phyloP scores from a whole-genome alignment of 176 grass and related monocot genomes.

The Thalia dealbata region DNA sequence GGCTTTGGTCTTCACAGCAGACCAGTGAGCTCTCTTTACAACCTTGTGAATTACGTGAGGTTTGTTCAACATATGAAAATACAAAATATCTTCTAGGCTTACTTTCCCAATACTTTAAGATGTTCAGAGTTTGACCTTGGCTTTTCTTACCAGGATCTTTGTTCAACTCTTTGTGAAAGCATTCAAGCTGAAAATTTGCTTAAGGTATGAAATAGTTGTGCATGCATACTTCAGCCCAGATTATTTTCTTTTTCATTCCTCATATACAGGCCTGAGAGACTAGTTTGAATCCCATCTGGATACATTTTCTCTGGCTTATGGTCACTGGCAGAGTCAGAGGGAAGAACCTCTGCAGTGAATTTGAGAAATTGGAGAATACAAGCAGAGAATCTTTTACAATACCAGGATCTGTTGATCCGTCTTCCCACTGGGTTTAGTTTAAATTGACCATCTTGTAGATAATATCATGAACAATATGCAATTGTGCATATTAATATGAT shows the following conservation, averaged over 20 bases:
- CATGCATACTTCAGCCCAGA: background rate
- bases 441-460: background rate
- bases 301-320: no score
- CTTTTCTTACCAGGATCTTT: conserved; percentile 34
- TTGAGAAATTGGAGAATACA: no score
- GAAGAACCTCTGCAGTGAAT: no score
- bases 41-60: conserved; percentile 24
- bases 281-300: background rate
- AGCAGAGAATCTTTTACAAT: no score
- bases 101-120: background rate
- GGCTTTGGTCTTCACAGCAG: conserved; percentile 54
- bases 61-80: background rate
- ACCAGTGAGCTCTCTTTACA: conserved; percentile 27
- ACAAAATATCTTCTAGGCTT: background rate
- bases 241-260: background rate
- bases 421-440: background rate
- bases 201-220: conserved; percentile 38
- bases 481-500: no score
- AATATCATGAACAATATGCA: background rate
- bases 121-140: background rate
- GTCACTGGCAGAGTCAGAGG: no score
- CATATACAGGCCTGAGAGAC: background rate
- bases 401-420: background rate
- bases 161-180: conserved; percentile 36
- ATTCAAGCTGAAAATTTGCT: conserved; percentile 74